phyloP scores from a whole-genome alignment of 352 stramenopile genomes.

The Phytophthora hybrid region DNA sequence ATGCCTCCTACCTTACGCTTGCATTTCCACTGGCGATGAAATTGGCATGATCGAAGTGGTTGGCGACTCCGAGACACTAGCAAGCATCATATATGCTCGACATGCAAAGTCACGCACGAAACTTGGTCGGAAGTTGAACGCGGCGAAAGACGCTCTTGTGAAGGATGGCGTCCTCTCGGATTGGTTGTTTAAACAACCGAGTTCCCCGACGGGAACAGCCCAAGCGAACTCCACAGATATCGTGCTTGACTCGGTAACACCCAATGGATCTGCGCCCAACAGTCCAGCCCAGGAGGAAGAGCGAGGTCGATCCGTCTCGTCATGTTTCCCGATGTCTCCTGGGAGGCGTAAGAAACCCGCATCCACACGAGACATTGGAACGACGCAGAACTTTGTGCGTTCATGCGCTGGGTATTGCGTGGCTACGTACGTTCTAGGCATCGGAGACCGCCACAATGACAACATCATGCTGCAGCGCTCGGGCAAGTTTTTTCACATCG shows the following conservation, averaged over 20 bases:
- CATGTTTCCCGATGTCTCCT: constrained; percentile 68
- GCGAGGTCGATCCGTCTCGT: constrained; percentile 39
- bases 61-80: constrained; percentile 86
- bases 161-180: constrained; percentile 70
- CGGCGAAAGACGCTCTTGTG: constrained; percentile 74
- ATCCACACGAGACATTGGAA: constrained; percentile 49
- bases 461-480: constrained; percentile 96
- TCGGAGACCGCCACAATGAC: constrained; percentile 95
- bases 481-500: constrained; percentile 97
- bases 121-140: constrained; percentile 69
- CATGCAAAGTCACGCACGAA: constrained; percentile 71
- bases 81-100: constrained; percentile 85
- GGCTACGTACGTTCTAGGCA: constrained; percentile 93
- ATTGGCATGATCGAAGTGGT: constrained; percentile 93
- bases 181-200: constrained; percentile 64
- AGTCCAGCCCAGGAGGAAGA: constrained; percentile 26
- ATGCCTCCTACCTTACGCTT: constrained; percentile 87
- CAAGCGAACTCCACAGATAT: constrained; percentile 12
- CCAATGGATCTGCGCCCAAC: constrained; percentile 13
- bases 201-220: constrained; percentile 4
- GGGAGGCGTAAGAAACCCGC: constrained; percentile 40
- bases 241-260: constrained; percentile 25
- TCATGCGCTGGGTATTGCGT: constrained; percentile 94
- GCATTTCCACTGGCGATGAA: constrained; percentile 87
- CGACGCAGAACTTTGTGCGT: constrained; percentile 89